Base-by-base conservation (phyloP, 139 green algal genomes). In the Mesotaenium endlicherianum region DNA sequence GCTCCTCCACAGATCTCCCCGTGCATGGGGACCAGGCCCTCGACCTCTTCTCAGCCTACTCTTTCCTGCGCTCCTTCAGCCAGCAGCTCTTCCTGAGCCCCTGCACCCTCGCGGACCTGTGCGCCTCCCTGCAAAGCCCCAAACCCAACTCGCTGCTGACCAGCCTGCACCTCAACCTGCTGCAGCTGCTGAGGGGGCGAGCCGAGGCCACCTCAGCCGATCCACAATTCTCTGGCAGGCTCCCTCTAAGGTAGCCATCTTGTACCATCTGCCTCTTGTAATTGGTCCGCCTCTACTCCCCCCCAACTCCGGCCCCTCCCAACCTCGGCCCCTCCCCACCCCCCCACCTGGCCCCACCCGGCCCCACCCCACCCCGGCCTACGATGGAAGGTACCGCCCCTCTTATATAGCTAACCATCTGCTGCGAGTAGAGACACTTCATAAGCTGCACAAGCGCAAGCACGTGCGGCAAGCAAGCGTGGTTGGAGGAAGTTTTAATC, bases 81-180 rank as follows among this genome's bases (percentile, higher is more conserved):
- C 50, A 50, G 47, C 70, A 70, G 43, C 50, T 86, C 30, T 86
- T 72, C 49, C 68, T 86, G 20, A 86, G 80, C 71, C 80, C 80
- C n/a, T 86, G 85, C 49, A 85, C 80, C 34, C 70, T 86, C 30
- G 68, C 74, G n/a, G 43, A 68, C n/a, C 85, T 86, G 34, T 84
- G 31, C 16, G 26, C 41, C 34, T 70, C 80, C 16, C 42, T 86
- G 30, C 17, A 20, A 8, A 40, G 6, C 38, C 45, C 11, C 2
- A 8, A 70, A n/a, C 16, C 70, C 14, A 86, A 53, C 38, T 82
- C 80, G 16, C 70, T 86, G 30, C 16, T 86, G 30, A 70, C 85
- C 71, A 42, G 36, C 31, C 26, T 86, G 20, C 80, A 86, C 71
- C 11, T 86, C 6, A 60, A 39, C 26, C 70, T 86, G n/a, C 6